Base-by-base conservation (phyloP, 176 grass and related monocot genomes). In the Puya raimondii region DNA sequence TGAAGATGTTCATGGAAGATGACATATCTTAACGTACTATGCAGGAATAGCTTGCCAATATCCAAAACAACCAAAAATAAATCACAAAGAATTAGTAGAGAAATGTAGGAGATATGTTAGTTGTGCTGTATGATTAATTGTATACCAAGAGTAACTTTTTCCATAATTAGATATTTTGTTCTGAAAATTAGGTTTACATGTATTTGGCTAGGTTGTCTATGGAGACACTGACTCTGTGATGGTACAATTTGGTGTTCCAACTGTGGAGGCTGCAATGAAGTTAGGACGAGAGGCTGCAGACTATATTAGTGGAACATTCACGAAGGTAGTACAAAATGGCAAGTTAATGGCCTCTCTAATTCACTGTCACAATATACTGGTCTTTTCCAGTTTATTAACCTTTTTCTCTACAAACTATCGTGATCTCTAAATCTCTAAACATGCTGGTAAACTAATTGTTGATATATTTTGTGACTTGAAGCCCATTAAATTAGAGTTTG, bases 141-240 rank as follows among this genome's bases (percentile, higher is more conserved):
- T 42, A 12, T 65, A 11, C 26, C 26, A 14, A 66, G 12, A 12
- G 12, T 29, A 66, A 42, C 12, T 14, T 66, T 47, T 66, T 66
- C 12, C 27, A 66, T 9, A 20, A 61, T 61, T 9, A 59, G 20
- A 59, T 61, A 61, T 6, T 61, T 59, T 15, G 15, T 59, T 47
- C 12, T 67, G 64, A 42, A 42, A 67, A 67, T 67, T 67, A 67
- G 1, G 53, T 13, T 53, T 51, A 15, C n/a, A 22, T 61, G 11
- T 65, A 72, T 69, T 50, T 52, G 56, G 22, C 48, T 85, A 97
- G 93, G 81, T 97, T 75, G 75, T 97, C 63, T 97, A 97, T 48
- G 94, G 94, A 81, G 94, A 99, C 76, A 93, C 89, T 20, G 89
- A 99, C 80, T 99, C 89, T 72, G 89, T 99, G 76, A 99, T 99